Conservation (phyloP, 2,329 filamentous ascomycete genomes). For the Fusarium metavorans region DNA sequence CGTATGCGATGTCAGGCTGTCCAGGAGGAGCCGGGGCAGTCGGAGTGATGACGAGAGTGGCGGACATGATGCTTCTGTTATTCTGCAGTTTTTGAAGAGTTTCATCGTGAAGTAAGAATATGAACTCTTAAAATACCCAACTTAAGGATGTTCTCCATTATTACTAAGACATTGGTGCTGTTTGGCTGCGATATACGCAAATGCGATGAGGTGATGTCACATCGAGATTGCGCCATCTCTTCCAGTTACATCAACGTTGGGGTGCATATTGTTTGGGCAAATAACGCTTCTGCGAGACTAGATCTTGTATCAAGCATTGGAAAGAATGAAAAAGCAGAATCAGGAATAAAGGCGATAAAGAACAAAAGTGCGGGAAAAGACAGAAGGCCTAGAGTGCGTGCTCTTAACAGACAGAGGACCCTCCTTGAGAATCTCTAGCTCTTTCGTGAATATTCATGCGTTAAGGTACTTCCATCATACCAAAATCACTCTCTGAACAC, state of each 20-base stretch:
- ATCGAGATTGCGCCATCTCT: conserved; percentile 21
- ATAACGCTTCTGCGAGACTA: neutral
- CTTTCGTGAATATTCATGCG: neutral
- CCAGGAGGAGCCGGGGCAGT: conserved; percentile 18
- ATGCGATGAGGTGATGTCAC: conserved; percentile 23
- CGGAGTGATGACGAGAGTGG: conserved; percentile 7
- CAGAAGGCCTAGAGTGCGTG: too few relatives aligned
- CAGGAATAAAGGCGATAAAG: neutral
- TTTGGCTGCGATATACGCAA: neutral
- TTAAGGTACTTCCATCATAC: neutral
- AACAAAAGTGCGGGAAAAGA: neutral
- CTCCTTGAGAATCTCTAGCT: neutral
- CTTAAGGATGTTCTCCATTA: neutral
- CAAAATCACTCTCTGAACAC: conserved; percentile 40
- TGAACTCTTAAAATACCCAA: neutral
- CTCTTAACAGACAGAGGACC: too few relatives aligned
- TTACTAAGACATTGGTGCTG: conserved; percentile 6
- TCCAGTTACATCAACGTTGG: neutral
- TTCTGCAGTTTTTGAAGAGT: neutral
- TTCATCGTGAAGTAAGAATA: neutral
- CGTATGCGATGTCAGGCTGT: conserved; percentile 29
- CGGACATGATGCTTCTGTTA: conserved; percentile 8
- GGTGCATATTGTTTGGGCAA: neutral
- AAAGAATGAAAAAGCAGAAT: neutral
- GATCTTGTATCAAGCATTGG: neutral